Evolutionary conservation across 2,329 filamentous ascomycete genomes (phyloP), one percentile per base, ranked within the genome.

Genomic region (Colletotrichum sidae): DNA sequence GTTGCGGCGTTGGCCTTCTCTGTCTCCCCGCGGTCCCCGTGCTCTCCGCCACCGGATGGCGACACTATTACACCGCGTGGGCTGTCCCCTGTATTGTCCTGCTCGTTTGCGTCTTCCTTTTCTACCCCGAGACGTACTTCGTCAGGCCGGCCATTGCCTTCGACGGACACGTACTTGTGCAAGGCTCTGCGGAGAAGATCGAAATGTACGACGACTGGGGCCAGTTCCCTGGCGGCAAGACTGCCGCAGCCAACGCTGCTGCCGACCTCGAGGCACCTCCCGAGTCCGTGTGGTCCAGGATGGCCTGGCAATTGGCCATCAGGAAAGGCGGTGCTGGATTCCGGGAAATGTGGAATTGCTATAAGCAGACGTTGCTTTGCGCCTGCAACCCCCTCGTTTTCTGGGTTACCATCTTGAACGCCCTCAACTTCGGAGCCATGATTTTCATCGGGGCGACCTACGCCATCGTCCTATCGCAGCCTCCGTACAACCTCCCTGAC

Each of bases 121-220:
- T 75, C 11, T 74, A 71, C 25, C 77, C 77, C 0, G 79, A 80
- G 51, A 80, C 77, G 1, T 80, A 77, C 67, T 81, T 80, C 70
- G 72, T 77, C 55, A 74, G 79, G 1, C 79, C 79, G 0, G 75
- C 75, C 0, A 73, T 81, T 8, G 78, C 79, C 6, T 79, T 79
- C 45, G 74, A 80, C 63, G 79, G 79, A 2, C 75, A 76, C 25
- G 77, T 80, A 5, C 60, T 80, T 4, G 55, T 77, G 2, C 78
- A 80, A 63, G 74, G 70, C 12, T 74, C 73, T 3, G 76, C 76
- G 0, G 79, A 80, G 65, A 79, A 76, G 59, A 70, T 79, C 11
- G 74, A 71, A 6, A 72, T 80, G 34, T 80, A 77, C 68, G 68
- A 76, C 38, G 73, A 78, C 33, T 72, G 71, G 65, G 73, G 75